Evolutionary conservation across 2,329 filamentous ascomycete species (phyloP).

Genomic region (Teratosphaeria destructans): DNA sequence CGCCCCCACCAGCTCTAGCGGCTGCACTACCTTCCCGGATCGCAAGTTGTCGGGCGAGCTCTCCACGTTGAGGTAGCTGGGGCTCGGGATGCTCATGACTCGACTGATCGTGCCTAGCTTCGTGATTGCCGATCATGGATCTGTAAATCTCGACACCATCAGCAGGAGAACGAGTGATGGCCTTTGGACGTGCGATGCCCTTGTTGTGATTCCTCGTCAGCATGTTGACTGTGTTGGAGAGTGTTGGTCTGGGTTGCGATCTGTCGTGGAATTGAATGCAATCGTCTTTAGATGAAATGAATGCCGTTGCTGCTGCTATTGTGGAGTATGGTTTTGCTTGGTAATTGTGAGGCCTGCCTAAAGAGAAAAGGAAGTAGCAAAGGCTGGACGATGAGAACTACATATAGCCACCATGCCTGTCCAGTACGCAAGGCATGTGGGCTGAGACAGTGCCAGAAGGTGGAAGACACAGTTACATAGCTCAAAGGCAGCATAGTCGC

Average conservation of each 20-base stretch:
- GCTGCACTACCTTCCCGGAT: neutral
- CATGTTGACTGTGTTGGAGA: neutral
- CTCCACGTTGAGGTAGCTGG: neutral
- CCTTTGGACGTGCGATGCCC: neutral
- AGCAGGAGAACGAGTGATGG: neutral
- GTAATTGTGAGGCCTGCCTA: conserved; percentile 4
- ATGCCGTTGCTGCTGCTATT: neutral
- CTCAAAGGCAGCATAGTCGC: too few relatives aligned
- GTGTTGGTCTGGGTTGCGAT: neutral
- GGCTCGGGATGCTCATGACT: neutral
- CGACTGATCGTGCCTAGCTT: neutral
- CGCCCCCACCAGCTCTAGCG: neutral
- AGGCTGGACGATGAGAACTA: neutral
- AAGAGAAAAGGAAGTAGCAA: neutral
- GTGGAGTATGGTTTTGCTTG: neutral
- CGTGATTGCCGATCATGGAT: neutral
- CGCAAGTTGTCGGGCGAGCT: neutral
- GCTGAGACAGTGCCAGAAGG: neutral
- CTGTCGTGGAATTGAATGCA: neutral
- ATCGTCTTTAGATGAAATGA: neutral
- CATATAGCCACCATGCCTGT: neutral
- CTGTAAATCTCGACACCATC: neutral
- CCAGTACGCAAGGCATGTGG: neutral
- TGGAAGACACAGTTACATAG: neutral
- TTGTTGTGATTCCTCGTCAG: neutral